Percentiles rank a stretch among this genome's conserved stretches.
Conservation (phyloP, 1,284 basidiomycete genomes). For the Moesziomyces parantarcticus region DNA sequence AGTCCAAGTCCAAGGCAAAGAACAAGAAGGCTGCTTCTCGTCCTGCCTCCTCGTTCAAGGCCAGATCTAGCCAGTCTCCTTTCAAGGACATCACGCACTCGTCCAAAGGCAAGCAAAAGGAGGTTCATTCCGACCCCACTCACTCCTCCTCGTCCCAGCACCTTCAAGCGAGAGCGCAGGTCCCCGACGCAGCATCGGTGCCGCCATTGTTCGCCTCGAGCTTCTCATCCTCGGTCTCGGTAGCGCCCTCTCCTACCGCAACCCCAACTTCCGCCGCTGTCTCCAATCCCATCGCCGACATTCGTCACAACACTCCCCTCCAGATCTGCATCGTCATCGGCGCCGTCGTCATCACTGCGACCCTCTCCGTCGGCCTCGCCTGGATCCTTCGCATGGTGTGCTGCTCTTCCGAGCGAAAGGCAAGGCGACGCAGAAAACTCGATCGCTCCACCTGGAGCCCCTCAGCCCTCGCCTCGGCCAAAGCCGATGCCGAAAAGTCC, state of each 20-base stretch:
- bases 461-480: slow-evolving; percentile 2
- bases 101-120: slow-evolving; percentile 18
- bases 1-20: too few relatives aligned
- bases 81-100: not conserved
- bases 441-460: slow-evolving; percentile 31
- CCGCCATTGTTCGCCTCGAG: slow-evolving; percentile 7
- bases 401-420: slow-evolving; percentile 24
- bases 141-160: too few relatives aligned
- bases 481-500: not conserved
- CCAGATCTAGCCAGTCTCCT: too few relatives aligned
- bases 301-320: slow-evolving; percentile 46
- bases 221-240: not conserved
- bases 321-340: slow-evolving; percentile 49
- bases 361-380: slow-evolving; percentile 37
- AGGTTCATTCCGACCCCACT: not conserved
- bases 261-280: slow-evolving; percentile 4
- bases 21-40: too few relatives aligned
- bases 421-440: slow-evolving; percentile 22
- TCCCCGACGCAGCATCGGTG: slow-evolving; percentile 6
- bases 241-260: slow-evolving; percentile 12
- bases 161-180: too few relatives aligned
- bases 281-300: slow-evolving; percentile 15
- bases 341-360: slow-evolving; percentile 37
- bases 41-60: too few relatives aligned
- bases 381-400: slow-evolving; percentile 45